Evolutionary conservation across 2,329 filamentous ascomycete genomes (phyloP), one percentile per base, ranked within the genome.

Genomic region (Fusarium beomiforme): DNA sequence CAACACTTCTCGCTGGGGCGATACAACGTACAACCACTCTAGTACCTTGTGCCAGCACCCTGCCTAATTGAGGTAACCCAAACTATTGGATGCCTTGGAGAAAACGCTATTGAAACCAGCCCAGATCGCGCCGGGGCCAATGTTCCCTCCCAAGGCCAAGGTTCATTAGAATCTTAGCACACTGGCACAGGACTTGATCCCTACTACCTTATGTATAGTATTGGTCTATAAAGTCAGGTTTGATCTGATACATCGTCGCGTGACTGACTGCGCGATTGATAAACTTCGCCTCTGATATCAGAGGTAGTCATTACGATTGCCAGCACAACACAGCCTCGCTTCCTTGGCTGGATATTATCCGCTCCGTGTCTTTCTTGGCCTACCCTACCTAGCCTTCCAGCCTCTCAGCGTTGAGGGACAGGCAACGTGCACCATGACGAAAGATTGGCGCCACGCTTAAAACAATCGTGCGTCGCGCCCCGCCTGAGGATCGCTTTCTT

Each of bases 361-460:
- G 33, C 26, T 64, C 33, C 21, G 46, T 39, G 57, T 29, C 53
- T 68, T 59, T 50, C 49, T 58, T 72, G 64, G 55, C 37, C 37
- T 44, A 43, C 41, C 16, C 29, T n/a, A n/a, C n/a, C n/a, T n/a
- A n/a, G n/a, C n/a, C n/a, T 57, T 50, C 47, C 33, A 61, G 55
- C 71, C 71, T 73, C 60, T 73, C 36, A 74, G 71, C 64, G 39
- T 67, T 19, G 41, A 70, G 65, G 31, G 57, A 47, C 17, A 37
- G 31, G 36, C 64, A 74, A 74, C 71, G 71, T 73, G 71, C 71
- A 57, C 58, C 50, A 74, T 69, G 71, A 72, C 71, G 68, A 70
- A 66, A 68, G 58, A 61, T 59, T 61, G 58, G 57, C 55, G 71
- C 71, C 71, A 71, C 58, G 63, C 51, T 59, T 49, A 59, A 71